A percentile compares a stretch with the other conserved stretches of the same genome.
Evolutionary conservation across 257 asterid genomes (phyloP).

Genomic region (Agastache rugosa): DNA sequence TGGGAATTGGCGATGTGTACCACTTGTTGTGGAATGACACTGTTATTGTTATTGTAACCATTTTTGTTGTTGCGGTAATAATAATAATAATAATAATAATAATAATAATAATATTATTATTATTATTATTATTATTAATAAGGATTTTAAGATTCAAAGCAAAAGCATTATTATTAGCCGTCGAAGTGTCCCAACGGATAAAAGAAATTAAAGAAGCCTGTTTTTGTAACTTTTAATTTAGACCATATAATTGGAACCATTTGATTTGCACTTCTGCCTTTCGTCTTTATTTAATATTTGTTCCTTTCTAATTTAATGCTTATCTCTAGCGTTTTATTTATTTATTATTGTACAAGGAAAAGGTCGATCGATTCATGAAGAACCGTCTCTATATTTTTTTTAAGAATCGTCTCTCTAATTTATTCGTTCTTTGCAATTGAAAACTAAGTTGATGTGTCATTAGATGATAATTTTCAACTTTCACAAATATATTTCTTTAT

Average conservation of each 20-base stretch:
- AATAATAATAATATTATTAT: too few species aligned
- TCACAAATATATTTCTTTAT: not conserved
- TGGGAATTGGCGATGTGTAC: too few species aligned
- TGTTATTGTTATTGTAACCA: too few species aligned
- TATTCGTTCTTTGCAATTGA: not conserved
- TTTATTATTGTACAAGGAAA: not conserved
- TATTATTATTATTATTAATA: too few species aligned
- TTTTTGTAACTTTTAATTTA: constrained; percentile 21
- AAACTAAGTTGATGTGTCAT: constrained; percentile 6
- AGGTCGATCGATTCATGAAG: not conserved
- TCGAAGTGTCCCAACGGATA: constrained; percentile 31
- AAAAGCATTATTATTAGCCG: constrained; percentile 34
- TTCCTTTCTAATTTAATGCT: not conserved
- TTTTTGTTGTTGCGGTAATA: too few species aligned
- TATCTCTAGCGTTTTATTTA: constrained; percentile 3
- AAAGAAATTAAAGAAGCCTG: constrained; percentile 17
- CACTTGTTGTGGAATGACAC: too few species aligned
- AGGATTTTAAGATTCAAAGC: not conserved
- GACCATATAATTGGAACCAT: constrained; percentile 41
- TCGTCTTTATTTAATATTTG: constrained; percentile 1
- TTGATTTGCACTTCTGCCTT: not conserved
- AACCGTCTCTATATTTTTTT: not conserved
- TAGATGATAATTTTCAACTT: not conserved
- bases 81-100: too few species aligned
- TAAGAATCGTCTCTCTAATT: not conserved